Conservation (phyloP, 2,329 filamentous ascomycete species). For the Coniochaeta sp. region DNA sequence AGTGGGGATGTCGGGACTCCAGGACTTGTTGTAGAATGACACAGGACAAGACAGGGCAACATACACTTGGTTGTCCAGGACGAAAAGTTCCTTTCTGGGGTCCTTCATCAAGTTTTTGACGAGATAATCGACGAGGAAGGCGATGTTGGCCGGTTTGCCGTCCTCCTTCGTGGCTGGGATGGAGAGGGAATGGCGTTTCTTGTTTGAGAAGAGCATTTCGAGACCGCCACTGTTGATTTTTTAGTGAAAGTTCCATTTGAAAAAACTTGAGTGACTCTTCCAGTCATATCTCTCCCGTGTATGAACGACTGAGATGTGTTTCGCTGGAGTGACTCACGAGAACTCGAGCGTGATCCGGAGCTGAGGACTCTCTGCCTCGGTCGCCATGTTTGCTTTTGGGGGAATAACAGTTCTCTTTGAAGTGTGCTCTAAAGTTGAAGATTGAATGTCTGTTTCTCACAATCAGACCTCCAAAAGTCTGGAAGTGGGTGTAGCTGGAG, state of each 20-base stretch:
- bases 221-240: slow-evolving; percentile 64
- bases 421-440: neutral
- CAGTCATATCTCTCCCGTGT: neutral
- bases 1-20: too few relatives aligned
- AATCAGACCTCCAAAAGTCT: neutral
- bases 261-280: neutral
- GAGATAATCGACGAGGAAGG: slow-evolving; percentile 70
- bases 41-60: slow-evolving; percentile 25
- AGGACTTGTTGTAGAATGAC: neutral
- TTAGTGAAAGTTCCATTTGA: neutral
- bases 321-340: slow-evolving; percentile 35
- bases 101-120: slow-evolving; percentile 81
- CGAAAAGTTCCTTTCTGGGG: slow-evolving; percentile 77
- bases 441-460: neutral
- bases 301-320: neutral
- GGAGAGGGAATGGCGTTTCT: slow-evolving; percentile 62
- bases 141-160: slow-evolving; percentile 59
- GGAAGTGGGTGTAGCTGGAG: neutral
- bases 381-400: slow-evolving; percentile 1
- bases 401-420: neutral
- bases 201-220: slow-evolving; percentile 86
- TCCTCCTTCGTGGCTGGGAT: slow-evolving; percentile 57
- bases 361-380: slow-evolving; percentile 12
- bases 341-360: slow-evolving; percentile 53
- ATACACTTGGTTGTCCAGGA: slow-evolving; percentile 82